Evolutionary conservation across 805 yeast species (phyloP).

Genomic region (Candida pini): DNA sequence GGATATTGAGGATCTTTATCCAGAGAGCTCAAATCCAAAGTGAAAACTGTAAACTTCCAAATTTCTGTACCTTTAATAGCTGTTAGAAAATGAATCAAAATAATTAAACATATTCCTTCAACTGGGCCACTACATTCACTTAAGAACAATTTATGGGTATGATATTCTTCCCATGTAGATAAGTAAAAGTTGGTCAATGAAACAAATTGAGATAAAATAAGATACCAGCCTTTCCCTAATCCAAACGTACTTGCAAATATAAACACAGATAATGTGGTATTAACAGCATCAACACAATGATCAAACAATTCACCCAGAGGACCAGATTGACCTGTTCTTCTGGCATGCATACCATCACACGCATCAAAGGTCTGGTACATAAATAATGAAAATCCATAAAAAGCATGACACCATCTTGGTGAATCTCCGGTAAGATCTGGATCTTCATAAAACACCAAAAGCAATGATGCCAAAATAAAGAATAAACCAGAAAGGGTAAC

Average conservation of each 20-base stretch:
- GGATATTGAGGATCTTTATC: conserved; percentile 23
- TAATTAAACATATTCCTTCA: conserved; percentile 76
- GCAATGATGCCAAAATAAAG: conserved; percentile 61
- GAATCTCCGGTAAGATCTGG: conserved; percentile 54
- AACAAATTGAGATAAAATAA: conserved; percentile 64
- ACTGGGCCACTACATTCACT: conserved; percentile 90
- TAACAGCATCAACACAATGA: conserved; percentile 68
- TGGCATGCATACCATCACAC: conserved; percentile 92
- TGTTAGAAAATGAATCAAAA: conserved; percentile 49
- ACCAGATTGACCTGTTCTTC: conserved; percentile 91
- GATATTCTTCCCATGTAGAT: conserved; percentile 94
- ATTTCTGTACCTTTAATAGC: conserved; percentile 64
- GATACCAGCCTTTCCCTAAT: conserved; percentile 60
- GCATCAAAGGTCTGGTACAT: conserved; percentile 95
- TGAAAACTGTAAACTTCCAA: conserved; percentile 47
- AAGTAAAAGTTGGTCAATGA: conserved; percentile 76
- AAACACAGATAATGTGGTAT: conserved; percentile 70
- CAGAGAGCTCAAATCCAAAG: conserved; percentile 33
- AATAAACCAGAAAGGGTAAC: conserved; percentile 75
- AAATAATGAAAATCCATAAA: conserved; percentile 78
- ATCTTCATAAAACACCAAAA: conserved; percentile 64
- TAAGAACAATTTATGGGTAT: conserved; percentile 75
- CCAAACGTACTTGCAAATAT: conserved; percentile 74
- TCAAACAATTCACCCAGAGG: conserved; percentile 94
- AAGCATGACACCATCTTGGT: conserved; percentile 73